These are phyloP conservation scores for Hypoxylon perforatum DNA, from an alignment of 495 filamentous ascomycete species.

Conservation along the genomic window DNA sequence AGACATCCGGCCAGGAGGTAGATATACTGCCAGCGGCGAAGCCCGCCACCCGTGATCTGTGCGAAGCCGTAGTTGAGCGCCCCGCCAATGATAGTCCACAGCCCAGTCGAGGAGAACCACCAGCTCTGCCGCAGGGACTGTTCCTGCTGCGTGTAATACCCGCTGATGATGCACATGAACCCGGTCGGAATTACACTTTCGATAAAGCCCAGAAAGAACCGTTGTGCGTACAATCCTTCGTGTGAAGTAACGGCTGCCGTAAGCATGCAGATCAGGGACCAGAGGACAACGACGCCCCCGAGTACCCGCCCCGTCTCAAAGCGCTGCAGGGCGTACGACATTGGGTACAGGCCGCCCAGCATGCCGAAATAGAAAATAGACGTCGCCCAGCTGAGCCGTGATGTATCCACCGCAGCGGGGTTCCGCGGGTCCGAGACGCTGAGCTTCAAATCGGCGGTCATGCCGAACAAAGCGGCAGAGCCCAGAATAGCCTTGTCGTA, in stretches of 20 bases:
- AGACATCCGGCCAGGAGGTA: conserved; percentile 72
- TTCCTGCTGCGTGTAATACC: conserved; percentile 76
- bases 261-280: conserved; percentile 73
- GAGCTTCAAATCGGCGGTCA: conserved; percentile 74
- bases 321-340: conserved; percentile 74
- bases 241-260: conserved; percentile 73
- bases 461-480: conserved; percentile 77
- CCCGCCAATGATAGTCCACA: conserved; percentile 75
- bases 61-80: conserved; percentile 77
- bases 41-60: conserved; percentile 65
- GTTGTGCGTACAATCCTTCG: conserved; percentile 72
- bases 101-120: conserved; percentile 75
- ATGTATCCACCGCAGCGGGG: conserved; percentile 68
- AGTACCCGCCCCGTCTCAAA: conserved; percentile 72
- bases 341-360: conserved; percentile 77
- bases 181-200: conserved; percentile 75
- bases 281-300: conserved; percentile 71
- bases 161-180: conserved; percentile 73
- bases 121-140: conserved; percentile 73
- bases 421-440: conserved; percentile 58
- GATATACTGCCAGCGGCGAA: conserved; percentile 75
- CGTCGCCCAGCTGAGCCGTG: conserved; percentile 77
- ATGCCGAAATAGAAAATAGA: conserved; percentile 85
- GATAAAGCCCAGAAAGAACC: conserved; percentile 77
- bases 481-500: conserved; percentile 85